Evolutionary conservation across 805 yeast species (phyloP).

Genomic region (Candida nanaspora): DNA sequence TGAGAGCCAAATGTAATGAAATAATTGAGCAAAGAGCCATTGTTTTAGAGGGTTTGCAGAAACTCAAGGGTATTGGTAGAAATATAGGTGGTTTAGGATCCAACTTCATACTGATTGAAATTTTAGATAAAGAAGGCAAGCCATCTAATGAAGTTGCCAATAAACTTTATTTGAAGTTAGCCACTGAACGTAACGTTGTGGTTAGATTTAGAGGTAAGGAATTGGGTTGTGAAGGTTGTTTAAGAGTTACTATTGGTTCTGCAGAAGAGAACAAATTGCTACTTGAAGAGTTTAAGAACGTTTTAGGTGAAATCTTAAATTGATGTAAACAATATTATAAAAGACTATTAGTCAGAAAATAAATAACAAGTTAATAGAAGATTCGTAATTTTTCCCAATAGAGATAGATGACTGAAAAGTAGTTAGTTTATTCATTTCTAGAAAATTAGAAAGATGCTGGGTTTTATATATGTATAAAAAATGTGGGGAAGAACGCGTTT

Average conservation of each 20-base stretch:
- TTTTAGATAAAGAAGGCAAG: constrained; percentile 51
- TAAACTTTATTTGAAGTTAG: constrained; percentile 59
- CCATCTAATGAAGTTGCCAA: constrained; percentile 69
- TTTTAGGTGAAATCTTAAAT: constrained; percentile 5
- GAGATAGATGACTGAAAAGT: too few species aligned
- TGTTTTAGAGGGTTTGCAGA: constrained; percentile 46
- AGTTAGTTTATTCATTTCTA: too few species aligned
- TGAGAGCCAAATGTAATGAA: constrained; percentile 46
- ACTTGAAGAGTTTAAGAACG: constrained; percentile 27
- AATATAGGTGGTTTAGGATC: constrained; percentile 82
- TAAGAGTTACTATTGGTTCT: constrained; percentile 87
- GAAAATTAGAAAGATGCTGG: too few species aligned
- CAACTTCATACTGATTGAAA: constrained; percentile 72
- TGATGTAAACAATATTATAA: neutral
- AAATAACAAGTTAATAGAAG: too few species aligned
- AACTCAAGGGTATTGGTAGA: constrained; percentile 58
- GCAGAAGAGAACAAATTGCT: constrained; percentile 59
- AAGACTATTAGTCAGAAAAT: too few species aligned
- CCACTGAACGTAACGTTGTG: constrained; percentile 68
- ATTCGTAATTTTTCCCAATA: too few species aligned
- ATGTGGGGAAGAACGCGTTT: too few species aligned
- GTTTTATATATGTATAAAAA: too few species aligned
- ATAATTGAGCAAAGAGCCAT: constrained; percentile 50
- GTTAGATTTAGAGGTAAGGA: constrained; percentile 90
- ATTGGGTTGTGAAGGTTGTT: constrained; percentile 79